Conservation (phyloP, 169 alveolate genomes). For the Plasmodium gonderi region DNA sequence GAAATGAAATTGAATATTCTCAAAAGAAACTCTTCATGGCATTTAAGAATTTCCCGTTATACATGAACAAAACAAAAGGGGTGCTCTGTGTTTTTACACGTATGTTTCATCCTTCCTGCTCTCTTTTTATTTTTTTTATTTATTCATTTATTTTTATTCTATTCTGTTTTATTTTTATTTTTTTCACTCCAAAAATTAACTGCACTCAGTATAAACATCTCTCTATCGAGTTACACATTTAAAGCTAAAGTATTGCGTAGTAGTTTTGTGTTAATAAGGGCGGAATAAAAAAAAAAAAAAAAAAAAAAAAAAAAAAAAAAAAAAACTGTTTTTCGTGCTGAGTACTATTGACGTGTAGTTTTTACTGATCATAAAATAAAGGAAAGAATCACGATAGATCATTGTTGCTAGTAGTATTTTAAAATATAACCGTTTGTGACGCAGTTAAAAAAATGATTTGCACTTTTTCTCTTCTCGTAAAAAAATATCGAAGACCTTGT, state of each 20-base stretch:
- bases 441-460: too few species aligned
- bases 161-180: neutral
- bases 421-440: too few species aligned
- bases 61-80: neutral
- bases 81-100: neutral
- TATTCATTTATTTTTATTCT: neutral
- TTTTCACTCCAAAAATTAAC: neutral
- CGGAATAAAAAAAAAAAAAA: neutral
- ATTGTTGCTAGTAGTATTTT: too few species aligned
- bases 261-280: too few species aligned
- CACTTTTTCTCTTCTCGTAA: too few species aligned
- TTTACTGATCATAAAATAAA: too few species aligned
- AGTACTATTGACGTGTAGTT: too few species aligned
- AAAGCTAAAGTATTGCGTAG: too few species aligned
- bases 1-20: neutral
- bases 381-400: too few species aligned
- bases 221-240: too few species aligned
- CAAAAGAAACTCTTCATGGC: neutral
- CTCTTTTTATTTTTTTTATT: neutral
- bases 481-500: too few species aligned
- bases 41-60: neutral
- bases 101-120: neutral
- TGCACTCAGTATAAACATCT: neutral
- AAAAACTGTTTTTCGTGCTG: too few species aligned
- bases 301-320: neutral